These are phyloP conservation scores for Smallanthus sonchifolius DNA, from an alignment of 129 eudicot genomes.

Conservation along the genomic window DNA sequence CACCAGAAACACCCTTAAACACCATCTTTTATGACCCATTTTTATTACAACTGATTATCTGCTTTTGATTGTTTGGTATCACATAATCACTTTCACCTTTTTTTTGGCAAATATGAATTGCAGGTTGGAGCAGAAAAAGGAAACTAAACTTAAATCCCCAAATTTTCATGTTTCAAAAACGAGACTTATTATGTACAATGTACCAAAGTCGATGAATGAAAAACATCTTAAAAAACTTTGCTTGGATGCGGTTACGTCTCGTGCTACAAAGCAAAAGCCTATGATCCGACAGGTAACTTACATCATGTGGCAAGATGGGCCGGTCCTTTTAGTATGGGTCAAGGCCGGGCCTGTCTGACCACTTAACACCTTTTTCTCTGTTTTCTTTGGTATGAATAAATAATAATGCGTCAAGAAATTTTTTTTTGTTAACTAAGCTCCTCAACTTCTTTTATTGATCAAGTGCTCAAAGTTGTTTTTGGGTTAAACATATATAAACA, in stretches of 20 bases:
- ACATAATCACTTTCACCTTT: not conserved
- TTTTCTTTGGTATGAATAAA: not conserved
- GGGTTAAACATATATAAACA: not conserved
- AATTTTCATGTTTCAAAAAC: conserved; percentile 91
- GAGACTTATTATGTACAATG: conserved; percentile 79
- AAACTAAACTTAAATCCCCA: conserved; percentile 73
- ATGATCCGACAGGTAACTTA: conserved; percentile 66
- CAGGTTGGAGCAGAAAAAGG: conserved; percentile 88
- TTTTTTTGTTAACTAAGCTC: not conserved
- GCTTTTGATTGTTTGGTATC: not conserved
- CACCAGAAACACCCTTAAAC: not conserved
- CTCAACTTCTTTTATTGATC: not conserved
- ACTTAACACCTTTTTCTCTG: not conserved
- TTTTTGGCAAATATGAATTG: conserved; percentile 15
- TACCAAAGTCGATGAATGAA: conserved; percentile 82
- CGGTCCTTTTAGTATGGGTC: not conserved
- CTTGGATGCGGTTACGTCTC: conserved; percentile 75
- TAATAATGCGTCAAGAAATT: not conserved
- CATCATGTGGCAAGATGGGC: not conserved
- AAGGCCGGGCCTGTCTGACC: not conserved
- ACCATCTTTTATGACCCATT: not conserved
- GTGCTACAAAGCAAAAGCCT: conserved; percentile 89
- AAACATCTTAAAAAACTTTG: conserved; percentile 63
- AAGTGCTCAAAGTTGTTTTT: not conserved
- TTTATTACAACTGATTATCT: not conserved